Evolutionary conservation across 2,329 filamentous ascomycete species (phyloP), one percentile per base, ranked within the genome.

Genomic region (Incumbomyces delicatus): DNA sequence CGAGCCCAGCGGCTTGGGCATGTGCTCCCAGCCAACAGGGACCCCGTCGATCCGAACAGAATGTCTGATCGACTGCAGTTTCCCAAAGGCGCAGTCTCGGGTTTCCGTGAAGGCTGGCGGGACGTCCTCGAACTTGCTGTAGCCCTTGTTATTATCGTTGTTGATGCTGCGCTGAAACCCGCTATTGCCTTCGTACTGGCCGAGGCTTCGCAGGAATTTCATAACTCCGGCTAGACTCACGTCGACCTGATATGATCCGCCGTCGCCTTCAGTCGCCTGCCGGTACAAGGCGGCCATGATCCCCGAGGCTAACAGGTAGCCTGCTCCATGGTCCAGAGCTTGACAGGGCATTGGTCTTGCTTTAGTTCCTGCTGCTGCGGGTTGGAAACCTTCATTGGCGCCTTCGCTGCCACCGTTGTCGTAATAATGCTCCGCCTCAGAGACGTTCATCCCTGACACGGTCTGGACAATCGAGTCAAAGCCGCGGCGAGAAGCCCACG

Each of bases 401-500:
- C n/a, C n/a, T n/a, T n/a, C 4, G 22, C 22, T 8, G 22, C 22
- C 22, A 27, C 22, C 22, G n/a, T n/a, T n/a, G n/a, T n/a, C n/a
- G n/a, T n/a, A n/a, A 17, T 58, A 68, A 38, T 70, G 66, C 46
- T 71, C 64, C 0, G 75, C 75, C 53, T 80, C 76, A 0, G 72
- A 72, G 1, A 75, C 63, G 37, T 78, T 78, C 58, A 78, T 69
- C 0, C 76, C 76, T 0, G 72, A 70, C 46, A 70, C 74, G 6
- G 75, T 75, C 58, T 80, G 75, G 0, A 75, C 69, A 3, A 75
- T 62, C 0, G 74, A 77, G 51, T 79, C 76, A 45, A 76, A 79
- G 0, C 76, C 76, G 2, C 76, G 63, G 2, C 69, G 61, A 0
- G 54, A 47, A 0, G 58, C 51, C 72, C 72, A 75, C 0, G 71